A percentile compares a stretch with the other conserved stretches of the same genome.
Evolutionary conservation across 164 flowering plant genomes (phyloP).

Genomic region (Magnolia kwangsiensis): DNA sequence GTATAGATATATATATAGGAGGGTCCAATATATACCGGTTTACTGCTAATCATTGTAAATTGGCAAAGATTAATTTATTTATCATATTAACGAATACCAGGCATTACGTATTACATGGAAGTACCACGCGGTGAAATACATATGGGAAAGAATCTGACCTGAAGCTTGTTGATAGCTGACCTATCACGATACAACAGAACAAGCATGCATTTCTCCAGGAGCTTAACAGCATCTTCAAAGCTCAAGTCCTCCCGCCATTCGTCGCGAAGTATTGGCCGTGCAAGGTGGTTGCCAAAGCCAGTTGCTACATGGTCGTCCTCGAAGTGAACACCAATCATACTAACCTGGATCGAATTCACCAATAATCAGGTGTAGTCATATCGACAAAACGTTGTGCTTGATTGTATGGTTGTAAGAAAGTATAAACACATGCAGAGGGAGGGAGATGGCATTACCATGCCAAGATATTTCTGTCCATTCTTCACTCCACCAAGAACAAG

Average conservation of each 20-base stretch:
- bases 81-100: neutral
- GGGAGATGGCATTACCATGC: conserved; percentile 47
- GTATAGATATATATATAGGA: no score
- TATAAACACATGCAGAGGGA: neutral
- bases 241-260: conserved; percentile 86
- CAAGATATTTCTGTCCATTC: conserved; percentile 93
- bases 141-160: conserved; percentile 39
- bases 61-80: no score
- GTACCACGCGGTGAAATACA: neutral
- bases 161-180: conserved; percentile 93
- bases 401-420: neutral
- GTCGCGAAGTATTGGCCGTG: conserved; percentile 84
- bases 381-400: neutral
- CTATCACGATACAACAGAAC: conserved; percentile 91
- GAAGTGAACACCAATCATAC: conserved; percentile 90
- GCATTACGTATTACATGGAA: no score
- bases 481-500: conserved; percentile 95
- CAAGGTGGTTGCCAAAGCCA: conserved; percentile 97
- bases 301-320: conserved; percentile 93
- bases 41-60: no score
- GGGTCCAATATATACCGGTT: no score
- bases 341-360: conserved; percentile 49
- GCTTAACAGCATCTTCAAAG: conserved; percentile 87
- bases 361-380: neutral
- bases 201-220: conserved; percentile 95